Conservation (phyloP, 495 filamentous ascomycete species). For the Hyphodiscus hymeniophilus region DNA sequence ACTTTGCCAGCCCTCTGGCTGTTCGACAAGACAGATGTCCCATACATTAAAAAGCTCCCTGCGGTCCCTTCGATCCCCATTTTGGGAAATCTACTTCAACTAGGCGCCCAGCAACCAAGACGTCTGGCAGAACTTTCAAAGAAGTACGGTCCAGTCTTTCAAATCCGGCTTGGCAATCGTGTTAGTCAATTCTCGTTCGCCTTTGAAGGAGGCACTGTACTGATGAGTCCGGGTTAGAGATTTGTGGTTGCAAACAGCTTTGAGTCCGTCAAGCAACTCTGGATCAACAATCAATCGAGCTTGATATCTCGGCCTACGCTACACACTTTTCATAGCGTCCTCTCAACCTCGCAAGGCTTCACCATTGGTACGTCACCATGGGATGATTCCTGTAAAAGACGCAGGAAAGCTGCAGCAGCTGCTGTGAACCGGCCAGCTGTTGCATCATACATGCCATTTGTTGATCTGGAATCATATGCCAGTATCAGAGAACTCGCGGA, state of each 20-base stretch:
- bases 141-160: conserved; percentile 59
- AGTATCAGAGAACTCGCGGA: conserved; percentile 56
- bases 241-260: conserved; percentile 65
- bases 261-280: conserved; percentile 57
- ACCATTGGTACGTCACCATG: conserved; percentile 69
- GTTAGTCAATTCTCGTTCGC: conserved; percentile 28
- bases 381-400: conserved; percentile 65
- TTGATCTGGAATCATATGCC: conserved; percentile 57
- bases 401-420: conserved; percentile 62
- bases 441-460: conserved; percentile 63
- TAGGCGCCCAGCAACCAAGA: conserved; percentile 47
- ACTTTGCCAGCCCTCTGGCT: no score
- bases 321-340: conserved; percentile 65
- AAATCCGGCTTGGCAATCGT: conserved; percentile 57
- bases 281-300: conserved; percentile 65
- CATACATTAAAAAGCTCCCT: conserved; percentile 55
- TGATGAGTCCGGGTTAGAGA: conserved; percentile 34
- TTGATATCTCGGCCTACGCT: conserved; percentile 62
- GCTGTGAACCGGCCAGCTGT: conserved; percentile 60
- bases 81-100: conserved; percentile 54
- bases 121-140: conserved; percentile 46
- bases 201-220: background rate
- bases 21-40: conserved; percentile 52
- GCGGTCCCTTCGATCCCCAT: conserved; percentile 56
- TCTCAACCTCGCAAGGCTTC: conserved; percentile 61